phyloP scores from a whole-genome alignment of 2,329 filamentous ascomycete genomes.

The Diplodia sapinea region DNA sequence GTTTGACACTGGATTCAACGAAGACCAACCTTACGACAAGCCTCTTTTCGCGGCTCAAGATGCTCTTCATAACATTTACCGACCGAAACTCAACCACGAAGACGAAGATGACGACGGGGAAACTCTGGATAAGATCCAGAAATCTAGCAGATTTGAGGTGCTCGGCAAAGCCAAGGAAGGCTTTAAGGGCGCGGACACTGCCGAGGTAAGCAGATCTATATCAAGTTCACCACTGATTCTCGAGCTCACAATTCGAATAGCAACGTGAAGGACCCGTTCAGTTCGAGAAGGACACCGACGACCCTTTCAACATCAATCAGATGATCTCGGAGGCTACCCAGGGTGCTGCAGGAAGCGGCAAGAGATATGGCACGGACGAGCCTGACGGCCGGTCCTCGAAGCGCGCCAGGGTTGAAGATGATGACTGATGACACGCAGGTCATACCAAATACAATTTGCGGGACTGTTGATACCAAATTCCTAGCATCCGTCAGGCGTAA shows the following conservation, averaged over 20 bases:
- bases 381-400: slow-evolving; percentile 63
- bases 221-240: not conserved
- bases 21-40: slow-evolving; percentile 97
- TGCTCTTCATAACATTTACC: slow-evolving; percentile 91
- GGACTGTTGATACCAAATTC: slow-evolving; percentile 8
- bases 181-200: slow-evolving; percentile 85
- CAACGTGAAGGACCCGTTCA: slow-evolving; percentile 89
- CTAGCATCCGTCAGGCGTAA: slow-evolving; percentile 17
- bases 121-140: slow-evolving; percentile 84
- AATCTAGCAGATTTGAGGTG: slow-evolving; percentile 84
- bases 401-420: slow-evolving; percentile 78
- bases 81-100: slow-evolving; percentile 73
- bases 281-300: slow-evolving; percentile 86
- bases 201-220: slow-evolving; percentile 65
- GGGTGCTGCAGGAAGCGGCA: slow-evolving; percentile 65
- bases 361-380: slow-evolving; percentile 78
- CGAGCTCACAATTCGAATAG: slow-evolving; percentile 51
- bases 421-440: slow-evolving; percentile 46
- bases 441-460: not conserved
- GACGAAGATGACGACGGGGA: slow-evolving; percentile 80
- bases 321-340: slow-evolving; percentile 82
- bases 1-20: slow-evolving; percentile 91
- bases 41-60: slow-evolving; percentile 95
- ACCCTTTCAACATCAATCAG: slow-evolving; percentile 93
- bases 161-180: slow-evolving; percentile 82